phyloP scores from a whole-genome alignment of 176 grass and related monocot species.

The Aegilops speltoides region DNA sequence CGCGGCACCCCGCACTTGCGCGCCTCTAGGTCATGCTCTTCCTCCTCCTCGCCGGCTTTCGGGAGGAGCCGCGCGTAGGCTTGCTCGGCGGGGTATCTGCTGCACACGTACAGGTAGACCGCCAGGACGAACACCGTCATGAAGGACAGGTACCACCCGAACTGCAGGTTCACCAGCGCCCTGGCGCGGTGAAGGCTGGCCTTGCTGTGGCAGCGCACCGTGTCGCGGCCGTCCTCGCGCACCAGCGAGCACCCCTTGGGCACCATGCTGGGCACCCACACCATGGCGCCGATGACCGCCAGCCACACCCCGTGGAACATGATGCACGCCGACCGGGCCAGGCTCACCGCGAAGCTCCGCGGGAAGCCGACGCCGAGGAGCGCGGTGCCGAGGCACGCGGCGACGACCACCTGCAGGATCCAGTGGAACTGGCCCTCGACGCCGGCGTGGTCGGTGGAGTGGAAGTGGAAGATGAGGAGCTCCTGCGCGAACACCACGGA shows the following conservation, averaged over 20 bases:
- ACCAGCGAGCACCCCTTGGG: slow-evolving; percentile 55
- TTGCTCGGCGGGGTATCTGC: slow-evolving; percentile 32
- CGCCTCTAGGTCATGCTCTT: background rate
- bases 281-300: slow-evolving; percentile 58
- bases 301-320: slow-evolving; percentile 72
- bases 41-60: slow-evolving; percentile 23
- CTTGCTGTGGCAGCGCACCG: slow-evolving; percentile 44
- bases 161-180: slow-evolving; percentile 68
- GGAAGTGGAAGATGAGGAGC: slow-evolving; percentile 67
- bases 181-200: slow-evolving; percentile 58
- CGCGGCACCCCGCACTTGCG: slow-evolving; percentile 18
- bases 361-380: slow-evolving; percentile 52
- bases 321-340: slow-evolving; percentile 60
- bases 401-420: slow-evolving; percentile 66
- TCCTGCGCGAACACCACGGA: slow-evolving; percentile 57
- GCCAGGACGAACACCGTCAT: slow-evolving; percentile 45
- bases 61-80: slow-evolving; percentile 40
- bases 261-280: slow-evolving; percentile 54
- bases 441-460: slow-evolving; percentile 68
- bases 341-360: slow-evolving; percentile 52
- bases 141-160: slow-evolving; percentile 63
- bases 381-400: slow-evolving; percentile 44
- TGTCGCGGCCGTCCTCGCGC: slow-evolving; percentile 52
- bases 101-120: slow-evolving; percentile 47
- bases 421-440: slow-evolving; percentile 80